Percentiles rank a stretch among this genome's conserved stretches.
Evolutionary conservation across 345 rosid species (phyloP).

Genomic region (Kandelia obovata): DNA sequence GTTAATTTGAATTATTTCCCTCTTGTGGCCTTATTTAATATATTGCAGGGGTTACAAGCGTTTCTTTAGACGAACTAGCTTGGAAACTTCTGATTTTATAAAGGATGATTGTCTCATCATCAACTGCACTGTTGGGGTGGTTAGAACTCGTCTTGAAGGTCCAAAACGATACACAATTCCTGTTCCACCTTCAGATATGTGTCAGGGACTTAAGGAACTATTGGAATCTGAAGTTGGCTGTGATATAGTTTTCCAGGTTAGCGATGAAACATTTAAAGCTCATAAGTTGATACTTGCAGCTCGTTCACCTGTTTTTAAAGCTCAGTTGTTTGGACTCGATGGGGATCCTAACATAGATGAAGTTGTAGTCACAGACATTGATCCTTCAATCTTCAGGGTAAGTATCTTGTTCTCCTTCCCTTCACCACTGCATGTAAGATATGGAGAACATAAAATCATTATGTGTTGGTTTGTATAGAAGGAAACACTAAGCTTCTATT

Average conservation of each 20-base stretch:
- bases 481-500: background rate
- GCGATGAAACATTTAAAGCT: slow-evolving; percentile 73
- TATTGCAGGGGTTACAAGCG: slow-evolving; percentile 92
- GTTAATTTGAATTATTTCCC: background rate
- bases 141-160: slow-evolving; percentile 66
- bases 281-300: slow-evolving; percentile 87
- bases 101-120: slow-evolving; percentile 79
- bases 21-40: slow-evolving; percentile 7
- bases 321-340: slow-evolving; percentile 86
- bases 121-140: slow-evolving; percentile 92
- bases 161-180: slow-evolving; percentile 58
- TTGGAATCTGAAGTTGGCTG: slow-evolving; percentile 74
- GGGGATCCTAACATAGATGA: slow-evolving; percentile 56
- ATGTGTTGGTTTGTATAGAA: background rate
- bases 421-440: background rate
- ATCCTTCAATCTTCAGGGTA: slow-evolving; percentile 87
- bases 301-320: slow-evolving; percentile 94
- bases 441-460: background rate
- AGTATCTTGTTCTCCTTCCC: slow-evolving; percentile 11
- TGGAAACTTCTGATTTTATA: slow-evolving; percentile 78
- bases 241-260: slow-evolving; percentile 70
- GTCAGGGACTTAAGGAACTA: slow-evolving; percentile 58
- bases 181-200: slow-evolving; percentile 73
- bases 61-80: slow-evolving; percentile 60
- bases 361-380: slow-evolving; percentile 62